These are phyloP conservation scores for Stephanodiscus triporus DNA, from an alignment of 108 stramenopile genomes.

Conservation along the genomic window DNA sequence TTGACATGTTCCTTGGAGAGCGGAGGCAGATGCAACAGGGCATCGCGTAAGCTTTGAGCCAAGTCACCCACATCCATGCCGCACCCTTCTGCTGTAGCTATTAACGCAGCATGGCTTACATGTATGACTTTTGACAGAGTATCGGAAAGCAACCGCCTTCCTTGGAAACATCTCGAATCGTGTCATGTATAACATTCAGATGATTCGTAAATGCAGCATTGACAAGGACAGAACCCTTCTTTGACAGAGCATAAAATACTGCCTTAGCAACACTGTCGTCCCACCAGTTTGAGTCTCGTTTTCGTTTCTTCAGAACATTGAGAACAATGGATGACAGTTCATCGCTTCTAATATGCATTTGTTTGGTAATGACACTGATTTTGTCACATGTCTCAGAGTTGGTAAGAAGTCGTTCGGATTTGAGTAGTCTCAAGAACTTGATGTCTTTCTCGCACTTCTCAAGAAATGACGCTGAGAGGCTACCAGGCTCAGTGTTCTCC, in stretches of 20 bases:
- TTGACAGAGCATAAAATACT: constrained; percentile 26
- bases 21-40: constrained; percentile 69
- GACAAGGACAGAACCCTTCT: constrained; percentile 33
- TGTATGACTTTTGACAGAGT: constrained; percentile 60
- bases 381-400: constrained; percentile 46
- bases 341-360: constrained; percentile 60
- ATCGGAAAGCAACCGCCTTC: constrained; percentile 55
- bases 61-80: constrained; percentile 73
- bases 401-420: constrained; percentile 57
- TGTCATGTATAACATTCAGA: constrained; percentile 39
- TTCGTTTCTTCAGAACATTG: constrained; percentile 23
- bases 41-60: constrained; percentile 78
- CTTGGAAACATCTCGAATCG: constrained; percentile 47
- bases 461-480: constrained; percentile 45
- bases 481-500: constrained; percentile 13
- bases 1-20: constrained; percentile 74
- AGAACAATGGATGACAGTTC: constrained; percentile 47
- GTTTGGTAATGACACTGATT: constrained; percentile 29
- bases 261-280: constrained; percentile 16
- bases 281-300: constrained; percentile 56
- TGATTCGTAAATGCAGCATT: constrained; percentile 52
- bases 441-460: constrained; percentile 63
- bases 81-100: constrained; percentile 68
- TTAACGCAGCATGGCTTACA: constrained; percentile 64
- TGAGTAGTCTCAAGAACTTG: constrained; percentile 57